Evolutionary conservation across 2,329 filamentous ascomycete species (phyloP).

Genomic region (Neopestalotiopsis rosae): DNA sequence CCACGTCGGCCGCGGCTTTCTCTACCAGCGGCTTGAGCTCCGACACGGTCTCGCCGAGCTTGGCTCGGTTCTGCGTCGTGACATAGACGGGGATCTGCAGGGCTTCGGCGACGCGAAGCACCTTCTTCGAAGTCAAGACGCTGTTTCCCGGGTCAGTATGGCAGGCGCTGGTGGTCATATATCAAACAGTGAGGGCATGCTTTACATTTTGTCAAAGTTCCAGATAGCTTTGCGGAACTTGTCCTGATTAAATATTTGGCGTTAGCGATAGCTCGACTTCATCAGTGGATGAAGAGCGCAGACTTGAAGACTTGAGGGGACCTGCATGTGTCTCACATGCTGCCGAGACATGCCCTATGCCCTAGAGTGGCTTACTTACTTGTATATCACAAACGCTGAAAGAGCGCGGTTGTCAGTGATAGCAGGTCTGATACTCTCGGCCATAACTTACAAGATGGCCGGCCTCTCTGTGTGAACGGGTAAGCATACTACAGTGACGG

Average conservation of each 20-base stretch:
- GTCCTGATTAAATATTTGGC: constrained; percentile 68
- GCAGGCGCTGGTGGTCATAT: constrained; percentile 14
- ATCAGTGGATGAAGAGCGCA: no score
- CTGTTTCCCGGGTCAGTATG: constrained; percentile 42
- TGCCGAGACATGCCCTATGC: background rate
- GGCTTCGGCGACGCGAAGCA: constrained; percentile 67
- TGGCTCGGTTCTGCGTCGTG: constrained; percentile 82
- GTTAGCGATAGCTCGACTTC: background rate
- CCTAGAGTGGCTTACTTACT: background rate
- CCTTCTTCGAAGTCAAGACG: constrained; percentile 70
- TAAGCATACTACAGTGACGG: constrained; percentile 20
- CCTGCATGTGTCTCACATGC: background rate
- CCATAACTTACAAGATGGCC: constrained; percentile 52
- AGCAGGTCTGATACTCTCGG: background rate
- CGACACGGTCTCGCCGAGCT: constrained; percentile 79
- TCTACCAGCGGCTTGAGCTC: constrained; percentile 66
- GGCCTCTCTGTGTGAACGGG: constrained; percentile 45
- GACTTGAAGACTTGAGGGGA: background rate
- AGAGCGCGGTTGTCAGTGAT: background rate
- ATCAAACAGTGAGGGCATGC: constrained; percentile 17
- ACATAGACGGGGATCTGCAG: constrained; percentile 80
- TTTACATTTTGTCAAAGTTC: constrained; percentile 82
- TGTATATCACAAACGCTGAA: constrained; percentile 82
- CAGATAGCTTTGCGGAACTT: constrained; percentile 85
- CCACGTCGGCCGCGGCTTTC: constrained; percentile 62